Evolutionary conservation across 208 protist species (phyloP).

Genomic region (Angomonas deanei): DNA sequence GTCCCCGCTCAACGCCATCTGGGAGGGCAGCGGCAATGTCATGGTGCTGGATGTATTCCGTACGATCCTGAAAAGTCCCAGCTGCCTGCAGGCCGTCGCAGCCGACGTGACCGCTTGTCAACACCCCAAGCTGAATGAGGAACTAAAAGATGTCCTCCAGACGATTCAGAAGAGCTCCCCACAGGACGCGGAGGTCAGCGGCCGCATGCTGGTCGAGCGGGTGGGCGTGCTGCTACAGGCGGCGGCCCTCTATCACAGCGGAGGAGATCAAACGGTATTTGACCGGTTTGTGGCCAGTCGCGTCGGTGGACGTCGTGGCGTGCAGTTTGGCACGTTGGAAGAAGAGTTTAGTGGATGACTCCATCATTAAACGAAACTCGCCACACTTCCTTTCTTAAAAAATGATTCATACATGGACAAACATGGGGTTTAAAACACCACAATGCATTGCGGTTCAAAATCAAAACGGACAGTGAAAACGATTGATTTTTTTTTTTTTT

Average conservation of each 20-base stretch:
- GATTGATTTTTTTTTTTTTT: background rate
- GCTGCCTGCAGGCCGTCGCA: background rate
- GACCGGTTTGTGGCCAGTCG: slow-evolving; percentile 11
- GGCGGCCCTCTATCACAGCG: slow-evolving; percentile 12
- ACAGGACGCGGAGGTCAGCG: background rate
- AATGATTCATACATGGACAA: background rate
- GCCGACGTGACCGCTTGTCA: background rate
- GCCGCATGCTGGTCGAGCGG: slow-evolving; percentile 12
- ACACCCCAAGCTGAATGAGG: background rate
- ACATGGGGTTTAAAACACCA: background rate
- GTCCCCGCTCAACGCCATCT: slow-evolving; percentile 29
- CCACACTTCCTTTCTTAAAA: slow-evolving; percentile 1
- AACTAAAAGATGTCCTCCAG: background rate
- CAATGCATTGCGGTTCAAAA: background rate
- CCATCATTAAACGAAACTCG: slow-evolving; percentile 12
- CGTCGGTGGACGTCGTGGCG: background rate
- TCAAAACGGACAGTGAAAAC: background rate
- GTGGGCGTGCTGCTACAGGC: slow-evolving; percentile 15
- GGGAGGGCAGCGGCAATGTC: slow-evolving; percentile 39
- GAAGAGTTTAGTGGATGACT: background rate
- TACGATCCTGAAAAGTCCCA: background rate
- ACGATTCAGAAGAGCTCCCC: background rate
- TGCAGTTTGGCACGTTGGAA: slow-evolving; percentile 11
- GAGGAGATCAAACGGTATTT: background rate
- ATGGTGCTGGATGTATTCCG: slow-evolving; percentile 35